phyloP scores from a whole-genome alignment of 2,329 filamentous ascomycete species.

The Ascochyta clinopodiicola region DNA sequence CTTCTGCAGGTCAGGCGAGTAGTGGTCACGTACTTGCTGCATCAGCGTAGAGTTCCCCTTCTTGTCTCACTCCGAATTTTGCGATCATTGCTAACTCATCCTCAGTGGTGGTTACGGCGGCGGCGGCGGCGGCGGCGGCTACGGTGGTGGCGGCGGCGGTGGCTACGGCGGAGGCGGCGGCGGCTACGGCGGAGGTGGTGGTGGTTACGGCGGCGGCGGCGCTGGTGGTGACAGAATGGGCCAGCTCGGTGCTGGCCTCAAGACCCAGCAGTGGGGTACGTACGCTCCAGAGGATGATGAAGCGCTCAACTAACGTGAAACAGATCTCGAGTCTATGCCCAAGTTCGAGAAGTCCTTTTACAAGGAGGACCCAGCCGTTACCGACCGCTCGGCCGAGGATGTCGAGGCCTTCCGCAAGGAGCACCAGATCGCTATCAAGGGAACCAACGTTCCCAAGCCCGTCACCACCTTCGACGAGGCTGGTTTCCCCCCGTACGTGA shows the following conservation, averaged over 20 bases:
- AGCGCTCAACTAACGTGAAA: slow-evolving; percentile 31
- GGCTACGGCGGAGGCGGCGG: slow-evolving; percentile 8
- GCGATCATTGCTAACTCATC: slow-evolving; percentile 34
- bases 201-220: slow-evolving; percentile 63
- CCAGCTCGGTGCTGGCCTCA: slow-evolving; percentile 83
- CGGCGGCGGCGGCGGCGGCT: slow-evolving; percentile 21
- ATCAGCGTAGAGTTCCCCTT: slow-evolving; percentile 38
- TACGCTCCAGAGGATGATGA: slow-evolving; percentile 27
- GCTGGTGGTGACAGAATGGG: slow-evolving; percentile 90
- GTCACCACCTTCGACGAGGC: slow-evolving; percentile 98
- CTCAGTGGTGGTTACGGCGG: slow-evolving; percentile 42
- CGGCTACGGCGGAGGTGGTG: slow-evolving; percentile 61
- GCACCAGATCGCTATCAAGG: slow-evolving; percentile 83
- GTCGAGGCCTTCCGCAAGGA: slow-evolving; percentile 87
- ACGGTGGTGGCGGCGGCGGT: slow-evolving; percentile 15
- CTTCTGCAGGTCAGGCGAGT: slow-evolving; percentile 27
- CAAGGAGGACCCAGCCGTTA: slow-evolving; percentile 87
- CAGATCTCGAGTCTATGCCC: slow-evolving; percentile 78
- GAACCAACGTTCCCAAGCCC: slow-evolving; percentile 83
- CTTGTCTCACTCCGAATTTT: slow-evolving; percentile 17
- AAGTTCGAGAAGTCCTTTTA: slow-evolving; percentile 99
- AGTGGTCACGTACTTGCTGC: slow-evolving; percentile 36
- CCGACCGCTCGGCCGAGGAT: slow-evolving; percentile 75
- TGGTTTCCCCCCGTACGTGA: slow-evolving; percentile 94
- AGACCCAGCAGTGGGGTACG: slow-evolving; percentile 88